Base-by-base conservation (phyloP, 2,329 filamentous ascomycete species). In the Penicillium hordei region DNA sequence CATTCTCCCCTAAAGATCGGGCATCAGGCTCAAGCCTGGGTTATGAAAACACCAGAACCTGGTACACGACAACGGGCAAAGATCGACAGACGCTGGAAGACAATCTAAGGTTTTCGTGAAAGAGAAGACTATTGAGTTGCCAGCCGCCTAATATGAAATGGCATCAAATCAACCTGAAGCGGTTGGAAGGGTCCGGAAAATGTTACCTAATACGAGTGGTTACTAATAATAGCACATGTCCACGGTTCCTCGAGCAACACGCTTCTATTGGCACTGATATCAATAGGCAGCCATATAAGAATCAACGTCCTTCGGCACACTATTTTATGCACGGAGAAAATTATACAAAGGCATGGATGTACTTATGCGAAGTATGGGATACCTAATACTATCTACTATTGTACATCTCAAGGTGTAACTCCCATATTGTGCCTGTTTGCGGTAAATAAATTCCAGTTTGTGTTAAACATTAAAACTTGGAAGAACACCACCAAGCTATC, bases 161-260 rank as follows among this genome's bases (percentile, higher is more conserved):
- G 33, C 33, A 34, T 40, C 19, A 40, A 21, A 12, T 33, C 31
- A 15, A 33, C 5, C 31, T 33, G 31, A 12, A 33, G 13, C 12
- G 3, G 21, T 23, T 23, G 21, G 5, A 13, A 33, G 31, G 12
- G 38, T 12, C 49, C 40, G 40, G 31, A 27, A 38, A 25, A 38
- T 46, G 31, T 46, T 46, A 27, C 51, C n/a, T 29, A 31, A 53
- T 38, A 4, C 23, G 23, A 21, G n/a, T 40, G 19, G 21, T 3
- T 45, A 23, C 51, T 48, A 54, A 48, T 13, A 54, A 54, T 54
- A 54, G 42, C n/a, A 36, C 50, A 25, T 27, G 8, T 19, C 17
- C 19, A 8, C 17, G 43, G 51, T 54, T 54, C 34, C 43, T 54
- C 42, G 25, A 54, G 51, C 51, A 54, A 54, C 51, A 46, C 21